Evolutionary conservation across 2,329 filamentous ascomycete species (phyloP), one percentile per base, ranked within the genome.

Genomic region (Aureobasidium sp.): DNA sequence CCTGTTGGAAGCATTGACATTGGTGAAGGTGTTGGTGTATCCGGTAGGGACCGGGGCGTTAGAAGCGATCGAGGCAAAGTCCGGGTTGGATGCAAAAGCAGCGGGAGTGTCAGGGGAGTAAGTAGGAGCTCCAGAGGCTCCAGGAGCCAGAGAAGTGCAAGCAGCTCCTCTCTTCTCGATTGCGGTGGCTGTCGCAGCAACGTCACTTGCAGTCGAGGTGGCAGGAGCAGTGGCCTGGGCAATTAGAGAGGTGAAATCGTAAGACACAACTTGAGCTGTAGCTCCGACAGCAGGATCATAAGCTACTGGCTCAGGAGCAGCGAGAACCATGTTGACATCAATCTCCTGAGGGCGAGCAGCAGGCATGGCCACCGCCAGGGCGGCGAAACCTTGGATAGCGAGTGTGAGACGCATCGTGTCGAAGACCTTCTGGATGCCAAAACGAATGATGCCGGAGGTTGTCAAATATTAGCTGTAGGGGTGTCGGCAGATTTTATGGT

Each of bases 341-440:
- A 67, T 67, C 37, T 65, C 62, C 34, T 65, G 64, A 34, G 65
- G 66, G 41, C 66, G 68, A 37, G 67, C 66, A 29, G 66, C 61
- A 39, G 67, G 67, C 27, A 67, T 52, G 27, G 65, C 67, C 42
- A 45, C 44, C 20, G 64, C 65, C 60, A 39, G 49, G 27, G 27
- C 55, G 25, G 55, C 55, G 27, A 58, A 58, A 31, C 39, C 55
- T 47, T 36, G 55, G 1, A 58, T 34, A 47, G 27, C 55, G 42
- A 58, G 55, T 45, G 55, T 58, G 27, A 25, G 2, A 45, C 55
- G 55, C 55, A 58, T 58, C 36, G 36, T 55, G 29, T 29, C 25
- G 20, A 31, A 55, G 22, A 42, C 17, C 27, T 42, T 42, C 52
- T 41, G n/a, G 22, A 55, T 22, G 22, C 36, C 22, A 20, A 31